These are phyloP conservation scores for Trichophyton equinum DNA, from an alignment of 2,329 filamentous ascomycete species.

Conservation along the genomic window DNA sequence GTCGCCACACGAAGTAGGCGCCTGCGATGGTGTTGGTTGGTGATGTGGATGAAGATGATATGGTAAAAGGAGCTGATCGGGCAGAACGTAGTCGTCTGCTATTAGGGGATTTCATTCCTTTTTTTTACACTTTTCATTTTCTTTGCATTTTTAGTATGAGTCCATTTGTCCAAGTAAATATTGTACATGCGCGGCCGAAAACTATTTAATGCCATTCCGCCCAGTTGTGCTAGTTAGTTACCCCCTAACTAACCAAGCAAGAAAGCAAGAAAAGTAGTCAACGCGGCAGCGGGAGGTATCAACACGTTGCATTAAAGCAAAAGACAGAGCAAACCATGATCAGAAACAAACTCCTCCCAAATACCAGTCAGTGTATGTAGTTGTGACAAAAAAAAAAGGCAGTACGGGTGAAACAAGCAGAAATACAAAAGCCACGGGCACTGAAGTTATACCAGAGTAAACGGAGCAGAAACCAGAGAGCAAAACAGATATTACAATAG, in stretches of 20 bases:
- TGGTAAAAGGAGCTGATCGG: neutral
- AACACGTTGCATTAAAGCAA: neutral
- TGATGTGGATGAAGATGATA: too few species aligned
- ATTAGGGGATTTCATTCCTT: too few species aligned
- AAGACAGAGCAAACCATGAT: neutral
- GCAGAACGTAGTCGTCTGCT: neutral
- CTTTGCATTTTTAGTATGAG: neutral
- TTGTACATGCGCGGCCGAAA: conserved; percentile 1
- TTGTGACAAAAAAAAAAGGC: neutral
- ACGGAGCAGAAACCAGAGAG: neutral
- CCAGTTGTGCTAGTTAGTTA: neutral
- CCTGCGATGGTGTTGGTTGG: too few species aligned
- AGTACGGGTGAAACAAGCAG: neutral
- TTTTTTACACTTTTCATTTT: too few species aligned
- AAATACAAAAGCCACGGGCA: neutral
- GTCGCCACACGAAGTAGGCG: too few species aligned
- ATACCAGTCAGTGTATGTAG: conserved; percentile 6
- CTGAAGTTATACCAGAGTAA: neutral
- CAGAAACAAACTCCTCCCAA: neutral
- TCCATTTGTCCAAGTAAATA: conserved; percentile 3
- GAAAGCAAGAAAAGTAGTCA: neutral
- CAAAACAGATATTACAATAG: neutral
- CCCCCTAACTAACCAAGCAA: neutral
- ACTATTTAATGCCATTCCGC: neutral
- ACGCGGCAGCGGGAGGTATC: neutral